Base-by-base conservation (phyloP, 2,329 filamentous ascomycete species). In the Paecilomyces sp. region DNA sequence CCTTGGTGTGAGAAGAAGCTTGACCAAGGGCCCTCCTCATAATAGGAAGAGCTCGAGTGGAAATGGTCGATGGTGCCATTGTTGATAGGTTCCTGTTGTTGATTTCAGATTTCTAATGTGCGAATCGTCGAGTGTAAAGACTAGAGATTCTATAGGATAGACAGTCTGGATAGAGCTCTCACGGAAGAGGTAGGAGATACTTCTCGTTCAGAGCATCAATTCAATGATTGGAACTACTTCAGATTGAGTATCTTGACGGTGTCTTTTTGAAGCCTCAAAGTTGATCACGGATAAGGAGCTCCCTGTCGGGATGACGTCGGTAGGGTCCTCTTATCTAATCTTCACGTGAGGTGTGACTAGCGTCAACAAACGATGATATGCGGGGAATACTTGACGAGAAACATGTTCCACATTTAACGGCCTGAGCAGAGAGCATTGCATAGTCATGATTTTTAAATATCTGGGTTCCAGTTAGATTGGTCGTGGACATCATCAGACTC, bases 281-380 rank as follows among this genome's bases (percentile, higher is more conserved):
- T 25, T n/a, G 22, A 30, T 30, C 28, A 11, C 33, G 15, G 24
- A 15, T 7, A 30, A 22, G 28, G 28, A 22, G 28, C 6, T 4
- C 53, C n/a, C n/a, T 36, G 18, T 47, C 25, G 36, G 31, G 22
- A 41, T 54, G 53, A 58, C 28, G 57, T 55, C 7, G 34, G 18
- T 50, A 18, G 55, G 54, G 25, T 12, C 55, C n/a, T 53, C 50
- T 60, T 61, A 61, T 61, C 60, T 61, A 57, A 59, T 61, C 60
- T 57, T 54, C 60, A 61, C 60, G 55, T 61, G 60, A 57, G 30
- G 31, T 33, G 30, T 22, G 7, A 28, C 22, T 24, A 12, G 3
- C 22, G 22, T 22, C 22, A 22, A 22, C 22, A 22, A 22, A 22
- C 22, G 22, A 22, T 22, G 22, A 22, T 22, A 22, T 22, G 22